A percentile compares a stretch with the other conserved stretches of the same genome.
Conservation (phyloP, 345 rosid species). For the Abelmoschus esculentus region DNA sequence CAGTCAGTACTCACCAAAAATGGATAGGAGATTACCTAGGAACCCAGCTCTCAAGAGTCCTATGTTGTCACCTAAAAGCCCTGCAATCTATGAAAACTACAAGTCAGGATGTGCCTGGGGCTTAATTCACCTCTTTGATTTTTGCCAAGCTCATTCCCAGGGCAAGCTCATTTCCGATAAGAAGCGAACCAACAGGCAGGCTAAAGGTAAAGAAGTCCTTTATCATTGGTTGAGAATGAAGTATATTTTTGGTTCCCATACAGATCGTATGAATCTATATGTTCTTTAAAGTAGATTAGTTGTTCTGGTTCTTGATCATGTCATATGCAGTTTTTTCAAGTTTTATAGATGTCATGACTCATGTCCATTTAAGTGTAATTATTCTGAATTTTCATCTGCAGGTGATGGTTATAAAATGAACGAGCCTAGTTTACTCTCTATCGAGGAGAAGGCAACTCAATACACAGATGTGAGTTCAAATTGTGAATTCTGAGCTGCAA, state of each 20-base stretch:
- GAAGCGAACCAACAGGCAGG: conserved; percentile 26
- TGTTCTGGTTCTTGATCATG: neutral
- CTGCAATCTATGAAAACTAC: conserved; percentile 43
- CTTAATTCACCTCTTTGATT: conserved; percentile 40
- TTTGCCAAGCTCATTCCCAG: conserved; percentile 42
- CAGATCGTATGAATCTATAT: neutral
- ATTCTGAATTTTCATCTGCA: conserved; percentile 17
- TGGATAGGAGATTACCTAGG: conserved; percentile 41
- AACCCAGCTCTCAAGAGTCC: conserved; percentile 40
- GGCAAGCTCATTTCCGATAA: conserved; percentile 40
- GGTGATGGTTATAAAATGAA: conserved; percentile 29
- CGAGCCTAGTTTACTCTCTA: conserved; percentile 31
- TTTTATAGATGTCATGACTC: neutral
- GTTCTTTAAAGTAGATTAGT: neutral
- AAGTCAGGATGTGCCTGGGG: conserved; percentile 61
- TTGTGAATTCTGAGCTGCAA: too few relatives aligned
- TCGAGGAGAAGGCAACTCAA: conserved; percentile 25
- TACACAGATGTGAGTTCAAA: conserved; percentile 35
- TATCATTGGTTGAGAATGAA: neutral
- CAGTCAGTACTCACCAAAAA: neutral
- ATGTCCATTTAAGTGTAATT: neutral
- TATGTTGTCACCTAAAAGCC: conserved; percentile 44
- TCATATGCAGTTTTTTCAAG: neutral
- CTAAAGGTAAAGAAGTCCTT: conserved; percentile 27
- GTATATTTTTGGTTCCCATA: neutral